These are phyloP conservation scores for Pisolithus marmoratus DNA, from an alignment of 768 basidiomycete species.

Conservation along the genomic window DNA sequence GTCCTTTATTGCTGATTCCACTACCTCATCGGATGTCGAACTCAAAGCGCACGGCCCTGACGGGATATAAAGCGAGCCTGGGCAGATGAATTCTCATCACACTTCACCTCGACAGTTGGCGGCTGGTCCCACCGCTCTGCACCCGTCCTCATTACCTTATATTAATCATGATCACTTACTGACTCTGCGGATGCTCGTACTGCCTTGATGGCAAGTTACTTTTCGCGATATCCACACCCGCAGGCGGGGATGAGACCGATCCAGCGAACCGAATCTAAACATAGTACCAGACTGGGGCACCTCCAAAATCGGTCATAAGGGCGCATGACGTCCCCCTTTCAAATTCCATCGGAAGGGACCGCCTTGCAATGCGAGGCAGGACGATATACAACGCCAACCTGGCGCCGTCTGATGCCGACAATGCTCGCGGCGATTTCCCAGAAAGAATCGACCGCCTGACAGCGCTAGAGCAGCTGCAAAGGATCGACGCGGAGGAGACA, in stretches of 20 bases:
- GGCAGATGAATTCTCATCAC: not conserved
- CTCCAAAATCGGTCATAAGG: not conserved
- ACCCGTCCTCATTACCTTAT: not conserved
- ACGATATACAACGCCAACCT: slow-evolving; percentile 24
- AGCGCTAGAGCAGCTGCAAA: slow-evolving; percentile 6
- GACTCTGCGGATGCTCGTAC: slow-evolving; percentile 32
- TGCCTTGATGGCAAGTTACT: slow-evolving; percentile 26
- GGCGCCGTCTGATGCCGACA: not conserved
- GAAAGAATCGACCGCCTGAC: not conserved
- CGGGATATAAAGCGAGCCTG: slow-evolving; percentile 19
- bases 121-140: slow-evolving; percentile 10
- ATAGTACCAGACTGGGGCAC: not conserved
- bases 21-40: slow-evolving; percentile 1
- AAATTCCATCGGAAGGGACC: not conserved
- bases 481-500: slow-evolving; percentile 21
- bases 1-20: slow-evolving; percentile 15
- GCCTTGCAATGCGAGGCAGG: slow-evolving; percentile 17
- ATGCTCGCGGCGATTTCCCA: not conserved
- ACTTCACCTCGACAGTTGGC: not conserved
- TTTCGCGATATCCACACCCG: slow-evolving; percentile 17
- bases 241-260: slow-evolving; percentile 11
- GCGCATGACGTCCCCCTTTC: not conserved
- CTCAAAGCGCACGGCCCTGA: slow-evolving; percentile 10
- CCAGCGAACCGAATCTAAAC: slow-evolving; percentile 5
- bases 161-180: slow-evolving; percentile 12